Conservation (phyloP, 495 filamentous ascomycete species). For the Neurospora discreta region DNA sequence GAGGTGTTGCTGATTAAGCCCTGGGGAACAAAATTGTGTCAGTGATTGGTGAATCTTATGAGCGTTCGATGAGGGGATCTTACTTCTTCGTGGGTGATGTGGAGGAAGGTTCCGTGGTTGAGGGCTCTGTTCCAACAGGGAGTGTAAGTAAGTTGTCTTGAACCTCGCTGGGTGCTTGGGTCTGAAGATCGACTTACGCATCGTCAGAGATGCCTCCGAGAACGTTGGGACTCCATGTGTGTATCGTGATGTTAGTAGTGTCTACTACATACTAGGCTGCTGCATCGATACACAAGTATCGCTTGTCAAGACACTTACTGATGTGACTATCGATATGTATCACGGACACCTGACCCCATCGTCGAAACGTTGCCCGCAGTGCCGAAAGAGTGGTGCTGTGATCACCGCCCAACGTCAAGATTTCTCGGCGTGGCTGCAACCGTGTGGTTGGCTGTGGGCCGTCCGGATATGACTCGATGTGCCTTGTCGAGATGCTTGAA, state of each 20-base stretch:
- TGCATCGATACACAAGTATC: background rate
- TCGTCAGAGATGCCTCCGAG: conserved; percentile 32
- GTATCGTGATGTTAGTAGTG: conserved; percentile 14
- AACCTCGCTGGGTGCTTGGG: background rate
- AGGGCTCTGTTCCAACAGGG: conserved; percentile 39
- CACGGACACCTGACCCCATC: conserved; percentile 56
- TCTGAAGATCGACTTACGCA: conserved; percentile 17
- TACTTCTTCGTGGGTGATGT: conserved; percentile 36
- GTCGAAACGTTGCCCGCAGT: conserved; percentile 51
- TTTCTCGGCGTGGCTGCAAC: conserved; percentile 30
- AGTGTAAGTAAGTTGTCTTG: background rate
- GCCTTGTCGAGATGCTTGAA: conserved; percentile 65
- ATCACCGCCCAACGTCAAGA: conserved; percentile 62
- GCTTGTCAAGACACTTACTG: conserved; percentile 13
- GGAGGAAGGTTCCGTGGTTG: conserved; percentile 68
- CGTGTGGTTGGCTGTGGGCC: conserved; percentile 20
- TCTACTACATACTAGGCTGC: background rate
- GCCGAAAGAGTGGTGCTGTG: conserved; percentile 53
- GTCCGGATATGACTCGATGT: conserved; percentile 26
- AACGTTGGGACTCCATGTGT: conserved; percentile 69
- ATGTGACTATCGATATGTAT: conserved; percentile 68
- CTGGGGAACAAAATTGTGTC: conserved; percentile 35
- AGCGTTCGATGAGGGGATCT: conserved; percentile 11
- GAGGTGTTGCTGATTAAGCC: conserved; percentile 70
- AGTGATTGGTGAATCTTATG: conserved; percentile 34